Evolutionary conservation across 129 eudicot species (phyloP).

Genomic region (Arctium minus): DNA sequence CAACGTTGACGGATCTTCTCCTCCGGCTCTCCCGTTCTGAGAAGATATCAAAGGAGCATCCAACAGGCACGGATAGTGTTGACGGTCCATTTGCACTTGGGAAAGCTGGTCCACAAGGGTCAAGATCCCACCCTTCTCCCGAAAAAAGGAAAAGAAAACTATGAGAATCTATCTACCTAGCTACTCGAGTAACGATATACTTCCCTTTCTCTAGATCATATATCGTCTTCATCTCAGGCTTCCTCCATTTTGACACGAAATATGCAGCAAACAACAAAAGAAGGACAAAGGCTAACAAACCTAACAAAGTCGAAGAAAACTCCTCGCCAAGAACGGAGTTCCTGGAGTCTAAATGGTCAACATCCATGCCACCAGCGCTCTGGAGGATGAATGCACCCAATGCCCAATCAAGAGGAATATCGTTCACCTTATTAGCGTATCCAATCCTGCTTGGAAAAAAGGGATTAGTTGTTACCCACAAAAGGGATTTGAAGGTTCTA

Average conservation of each 20-base stretch:
- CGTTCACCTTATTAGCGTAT: conserved; percentile 68
- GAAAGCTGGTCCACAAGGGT: not conserved
- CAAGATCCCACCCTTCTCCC: not conserved
- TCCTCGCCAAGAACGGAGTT: conserved; percentile 16
- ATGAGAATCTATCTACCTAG: conserved; percentile 37
- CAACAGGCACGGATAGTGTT: not conserved
- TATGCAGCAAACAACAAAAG: conserved; percentile 40
- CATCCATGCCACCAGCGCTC: conserved; percentile 26
- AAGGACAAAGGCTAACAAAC: conserved; percentile 29
- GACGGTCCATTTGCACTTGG: not conserved
- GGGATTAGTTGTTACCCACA: no score
- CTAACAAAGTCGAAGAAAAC: conserved; percentile 16
- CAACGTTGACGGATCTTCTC: not conserved
- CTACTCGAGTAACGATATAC: conserved; percentile 76
- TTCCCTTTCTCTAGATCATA: conserved; percentile 92
- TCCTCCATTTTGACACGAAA: conserved; percentile 63
- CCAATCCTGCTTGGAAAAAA: conserved; percentile 49
- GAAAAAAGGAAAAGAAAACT: not conserved
- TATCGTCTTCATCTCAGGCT: conserved; percentile 79
- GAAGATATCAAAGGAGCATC: not conserved
- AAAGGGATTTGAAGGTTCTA: not conserved
- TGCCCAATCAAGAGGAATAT: conserved; percentile 93
- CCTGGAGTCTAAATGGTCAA: conserved; percentile 32
- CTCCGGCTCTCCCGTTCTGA: not conserved
- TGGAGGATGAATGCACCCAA: conserved; percentile 89